Conservation (phyloP, 208 protist species). For the Crithidia sp. region DNA sequence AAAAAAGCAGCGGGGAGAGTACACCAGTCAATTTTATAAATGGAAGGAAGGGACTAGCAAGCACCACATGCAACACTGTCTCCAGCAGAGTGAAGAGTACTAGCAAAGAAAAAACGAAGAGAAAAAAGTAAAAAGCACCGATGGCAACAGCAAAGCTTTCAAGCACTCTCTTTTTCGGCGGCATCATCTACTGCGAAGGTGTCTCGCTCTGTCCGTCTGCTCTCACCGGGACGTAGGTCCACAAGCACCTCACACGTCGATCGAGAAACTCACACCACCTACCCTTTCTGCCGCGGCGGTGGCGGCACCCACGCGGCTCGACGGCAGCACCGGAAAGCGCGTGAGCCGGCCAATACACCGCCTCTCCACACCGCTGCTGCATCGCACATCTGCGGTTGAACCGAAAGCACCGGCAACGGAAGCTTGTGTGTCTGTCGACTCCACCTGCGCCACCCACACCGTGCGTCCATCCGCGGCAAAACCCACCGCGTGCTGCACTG, state of each 20-base stretch:
- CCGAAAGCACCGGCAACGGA: not conserved
- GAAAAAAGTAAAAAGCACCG: no score
- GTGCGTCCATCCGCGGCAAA: constrained; percentile 21
- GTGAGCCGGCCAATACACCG: constrained; percentile 18
- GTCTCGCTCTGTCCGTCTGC: not conserved
- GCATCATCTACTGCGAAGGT: no score
- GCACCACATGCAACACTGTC: no score
- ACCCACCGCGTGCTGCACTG: constrained; percentile 14
- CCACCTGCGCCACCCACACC: constrained; percentile 34
- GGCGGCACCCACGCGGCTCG: not conserved
- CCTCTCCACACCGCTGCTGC: not conserved
- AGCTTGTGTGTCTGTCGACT: constrained; percentile 21
- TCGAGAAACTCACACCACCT: not conserved
- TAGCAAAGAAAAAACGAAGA: no score
- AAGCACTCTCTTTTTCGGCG: no score
- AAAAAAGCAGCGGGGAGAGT: not conserved
- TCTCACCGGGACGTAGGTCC: no score
- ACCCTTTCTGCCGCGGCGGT: not conserved
- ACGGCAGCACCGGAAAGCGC: constrained; percentile 8
- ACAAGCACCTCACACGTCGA: not conserved
- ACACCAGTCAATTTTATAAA: no score
- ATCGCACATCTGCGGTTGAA: not conserved
- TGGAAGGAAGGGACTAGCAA: no score
- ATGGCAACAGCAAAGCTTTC: no score
- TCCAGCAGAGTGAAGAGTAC: no score